Base-by-base conservation (phyloP, 2,329 filamentous ascomycete genomes). In the Stemphylium beticola region DNA sequence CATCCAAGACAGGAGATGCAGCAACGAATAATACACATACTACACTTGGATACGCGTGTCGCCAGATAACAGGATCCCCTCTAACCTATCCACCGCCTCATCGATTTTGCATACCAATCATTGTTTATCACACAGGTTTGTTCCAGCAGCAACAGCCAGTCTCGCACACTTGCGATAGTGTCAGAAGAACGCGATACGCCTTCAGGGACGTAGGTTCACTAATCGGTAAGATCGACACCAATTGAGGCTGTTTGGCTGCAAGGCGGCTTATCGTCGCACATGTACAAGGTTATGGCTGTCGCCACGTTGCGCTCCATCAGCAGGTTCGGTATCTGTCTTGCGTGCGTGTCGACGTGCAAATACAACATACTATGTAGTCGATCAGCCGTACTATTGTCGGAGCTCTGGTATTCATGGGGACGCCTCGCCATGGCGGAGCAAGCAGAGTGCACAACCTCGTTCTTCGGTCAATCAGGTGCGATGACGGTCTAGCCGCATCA, bases 261-360 rank as follows among this genome's bases (percentile, higher is more conserved):
- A 41, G 36, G 26, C 42, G 32, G 34, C 41, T 46, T 53, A 52
- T 18, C 20, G 54, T 59, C 14, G 26, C 32, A 61, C 61, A 43
- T n/a, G 24, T 24, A 24, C 45, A 42, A 49, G 51, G 57, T 44
- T 50, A 50, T 57, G 50, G 22, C 11, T 39, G n/a, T 33, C 50
- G 57, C 62, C 61, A 67, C 61, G 58, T 64, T 61, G 61, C 42
- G 42, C 38, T 47, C 31, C 32, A 45, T 26, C 43, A 38, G 43
- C 38, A 45, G 32, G 33, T n/a, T 44, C 32, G 38, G 22, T 33
- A 47, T 24, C n/a, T n/a, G 24, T 15, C 24, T 38, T 24, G 31
- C 18, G 6, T 43, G 24, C 22, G 29, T 52, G 24, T 47, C 26
- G 18, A 33, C 14, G 8, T 37, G 34, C 24, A 32, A 32, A 31